Percentiles rank a stretch among this genome's conserved stretches.
Conservation (phyloP, 108 stramenopile species). For the Pseudonitzschia pungens region DNA sequence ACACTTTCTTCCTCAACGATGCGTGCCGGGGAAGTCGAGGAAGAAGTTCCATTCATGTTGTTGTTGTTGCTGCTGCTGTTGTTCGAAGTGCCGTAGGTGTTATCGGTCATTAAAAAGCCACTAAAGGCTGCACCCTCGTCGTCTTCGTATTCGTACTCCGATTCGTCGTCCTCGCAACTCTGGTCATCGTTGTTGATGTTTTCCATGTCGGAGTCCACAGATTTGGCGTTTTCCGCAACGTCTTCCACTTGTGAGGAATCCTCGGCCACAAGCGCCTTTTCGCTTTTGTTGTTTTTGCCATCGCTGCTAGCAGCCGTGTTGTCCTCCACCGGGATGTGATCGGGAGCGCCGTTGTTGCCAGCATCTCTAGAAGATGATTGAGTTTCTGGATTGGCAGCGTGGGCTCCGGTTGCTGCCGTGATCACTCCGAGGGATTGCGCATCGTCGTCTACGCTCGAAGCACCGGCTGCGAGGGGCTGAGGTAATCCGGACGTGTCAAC, state of each 20-base stretch:
- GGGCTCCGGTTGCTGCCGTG: conserved; percentile 32
- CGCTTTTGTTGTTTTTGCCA: conserved; percentile 1
- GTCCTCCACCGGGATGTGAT: conserved; percentile 35
- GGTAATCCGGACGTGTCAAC: conserved; percentile 4
- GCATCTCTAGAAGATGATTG: background rate
- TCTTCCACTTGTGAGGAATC: conserved; percentile 11
- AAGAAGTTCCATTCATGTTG: conserved; percentile 6
- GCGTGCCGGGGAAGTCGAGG: conserved; percentile 23
- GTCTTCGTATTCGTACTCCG: conserved; percentile 80
- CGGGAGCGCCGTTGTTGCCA: conserved; percentile 2
- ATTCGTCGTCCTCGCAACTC: conserved; percentile 43
- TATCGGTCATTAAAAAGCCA: conserved; percentile 57
- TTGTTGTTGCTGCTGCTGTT: conserved; percentile 1
- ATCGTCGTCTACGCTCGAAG: conserved; percentile 15
- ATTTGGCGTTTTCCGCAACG: conserved; percentile 17
- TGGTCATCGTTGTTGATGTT: conserved; percentile 44
- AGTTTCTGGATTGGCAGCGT: background rate
- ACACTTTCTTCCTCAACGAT: conserved; percentile 38
- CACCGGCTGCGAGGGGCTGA: background rate
- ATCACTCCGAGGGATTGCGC: conserved; percentile 30
- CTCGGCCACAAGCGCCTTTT: background rate
- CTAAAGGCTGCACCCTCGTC: conserved; percentile 79
- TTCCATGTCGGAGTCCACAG: background rate
- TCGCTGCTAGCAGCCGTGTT: conserved; percentile 2
- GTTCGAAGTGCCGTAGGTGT: conserved; percentile 8